Evolutionary conservation across 208 protist species (phyloP), one percentile per base, ranked within the genome.

Genomic region (Trypanosoma vivax): DNA sequence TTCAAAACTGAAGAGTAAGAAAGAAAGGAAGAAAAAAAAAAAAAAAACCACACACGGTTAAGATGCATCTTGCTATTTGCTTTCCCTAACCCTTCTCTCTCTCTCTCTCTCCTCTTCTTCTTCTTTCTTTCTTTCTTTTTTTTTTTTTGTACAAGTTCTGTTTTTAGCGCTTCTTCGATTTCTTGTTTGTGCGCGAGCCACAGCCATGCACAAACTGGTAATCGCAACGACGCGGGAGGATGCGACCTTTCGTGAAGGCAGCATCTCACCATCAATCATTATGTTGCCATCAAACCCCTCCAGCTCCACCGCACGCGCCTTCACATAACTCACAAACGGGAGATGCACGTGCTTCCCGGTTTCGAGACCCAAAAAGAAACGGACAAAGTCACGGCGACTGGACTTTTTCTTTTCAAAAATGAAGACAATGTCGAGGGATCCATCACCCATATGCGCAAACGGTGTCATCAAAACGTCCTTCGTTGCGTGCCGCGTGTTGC

Each of bases 191-290:
- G 9, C 19, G 10, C 23, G 27, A 27, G 11, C 33, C 13, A 2
- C 5, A 7, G 2, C 37, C 47, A n/a, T 82, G 76, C 19, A 94
- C 86, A 18, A 90, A 49, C 40, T 73, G 71, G 2, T 76, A 35
- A 14, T 50, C 70, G 14, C 57, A 39, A 19, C 72, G 74, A 28
- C 89, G 58, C 52, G 82, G 77, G 0, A 70, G 87, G 40, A 94
- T 29, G 25, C 73, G 76, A 23, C 86, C 79, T 2, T 69, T 67
- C 50, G 62, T 76, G 19, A 85, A 60, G 86, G 81, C 79, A 94
- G 79, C 51, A 90, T 50, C 51, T 94, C 86, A 2, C 86, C 86
- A 60, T 94, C 86, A 0, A 74, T 67, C 86, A 94, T 94, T 45
- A 70, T 64, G 25, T 85, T 71, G 24, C 79, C 80, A 5, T 52